Conservation (phyloP, 2,329 filamentous ascomycete species). For the Sphaerulina vaccinii region DNA sequence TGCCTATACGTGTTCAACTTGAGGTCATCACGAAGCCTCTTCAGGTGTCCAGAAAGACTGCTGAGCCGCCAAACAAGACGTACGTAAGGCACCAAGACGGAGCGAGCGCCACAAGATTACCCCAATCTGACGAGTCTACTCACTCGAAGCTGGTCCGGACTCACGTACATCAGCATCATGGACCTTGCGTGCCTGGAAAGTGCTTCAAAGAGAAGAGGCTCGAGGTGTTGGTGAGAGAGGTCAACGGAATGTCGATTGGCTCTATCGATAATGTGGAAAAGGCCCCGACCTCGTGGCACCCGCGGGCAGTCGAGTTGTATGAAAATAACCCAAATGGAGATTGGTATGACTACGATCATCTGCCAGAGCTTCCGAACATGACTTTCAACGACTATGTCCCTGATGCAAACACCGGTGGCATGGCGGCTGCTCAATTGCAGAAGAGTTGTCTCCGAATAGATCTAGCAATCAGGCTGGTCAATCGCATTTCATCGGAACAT, state of each 20-base stretch:
- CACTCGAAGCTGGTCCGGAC: not conserved
- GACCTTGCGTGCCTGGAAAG: no score
- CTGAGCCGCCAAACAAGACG: not conserved
- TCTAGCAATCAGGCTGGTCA: constrained; percentile 5
- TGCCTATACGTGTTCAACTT: not conserved
- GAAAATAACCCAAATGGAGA: no score
- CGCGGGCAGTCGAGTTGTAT: no score
- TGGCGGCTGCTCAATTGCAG: not conserved
- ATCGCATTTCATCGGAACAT: not conserved
- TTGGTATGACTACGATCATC: not conserved
- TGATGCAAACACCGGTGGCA: not conserved
- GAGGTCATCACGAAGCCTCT: not conserved
- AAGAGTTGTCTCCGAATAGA: constrained; percentile 1
- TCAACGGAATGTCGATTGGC: constrained; percentile 5
- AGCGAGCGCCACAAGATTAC: no score
- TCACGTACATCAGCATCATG: not conserved
- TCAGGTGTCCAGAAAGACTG: not conserved
- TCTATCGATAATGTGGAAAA: not conserved
- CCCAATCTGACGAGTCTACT: not conserved
- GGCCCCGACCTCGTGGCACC: not conserved
- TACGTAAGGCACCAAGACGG: not conserved
- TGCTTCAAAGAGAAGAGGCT: not conserved
- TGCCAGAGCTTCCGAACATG: constrained; percentile 5
- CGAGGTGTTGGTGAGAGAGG: not conserved
- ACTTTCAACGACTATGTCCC: constrained; percentile 4